Percentiles rank a stretch among this genome's conserved stretches.
phyloP scores from a whole-genome alignment of 208 protist genomes.

The Leishmania major region DNA sequence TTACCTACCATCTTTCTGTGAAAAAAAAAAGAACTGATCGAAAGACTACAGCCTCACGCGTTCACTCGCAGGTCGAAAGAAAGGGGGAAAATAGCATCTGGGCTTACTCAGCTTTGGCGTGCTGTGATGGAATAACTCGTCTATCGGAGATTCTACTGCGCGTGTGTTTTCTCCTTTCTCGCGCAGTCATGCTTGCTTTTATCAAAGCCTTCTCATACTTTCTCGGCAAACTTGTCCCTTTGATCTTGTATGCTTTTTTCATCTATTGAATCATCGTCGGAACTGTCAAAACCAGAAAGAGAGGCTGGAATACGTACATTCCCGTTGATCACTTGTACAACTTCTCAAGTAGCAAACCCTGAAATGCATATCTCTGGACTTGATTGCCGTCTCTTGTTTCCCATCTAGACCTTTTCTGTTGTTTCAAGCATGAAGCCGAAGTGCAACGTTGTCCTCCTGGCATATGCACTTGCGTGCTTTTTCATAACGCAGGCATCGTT shows the following conservation, averaged over 20 bases:
- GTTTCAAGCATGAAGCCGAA: neutral
- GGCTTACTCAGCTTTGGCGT: neutral
- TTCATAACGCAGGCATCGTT: neutral
- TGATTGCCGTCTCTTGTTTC: neutral
- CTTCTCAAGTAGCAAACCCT: neutral
- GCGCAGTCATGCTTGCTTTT: neutral
- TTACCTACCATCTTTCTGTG: neutral
- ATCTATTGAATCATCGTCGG: neutral
- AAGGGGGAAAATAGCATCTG: neutral
- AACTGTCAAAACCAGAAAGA: neutral
- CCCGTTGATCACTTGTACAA: neutral
- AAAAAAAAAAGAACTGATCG: neutral
- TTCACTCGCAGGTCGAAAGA: neutral
- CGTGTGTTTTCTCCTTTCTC: neutral
- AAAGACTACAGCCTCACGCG: neutral
- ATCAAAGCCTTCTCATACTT: neutral
- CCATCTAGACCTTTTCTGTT: neutral
- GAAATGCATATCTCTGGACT: neutral
- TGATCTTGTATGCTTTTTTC: neutral
- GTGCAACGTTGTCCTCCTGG: neutral
- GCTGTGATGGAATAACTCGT: neutral
- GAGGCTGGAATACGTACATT: neutral
- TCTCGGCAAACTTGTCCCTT: neutral
- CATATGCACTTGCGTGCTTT: slow-evolving; percentile 8
- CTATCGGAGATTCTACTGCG: neutral